Evolutionary conservation across 1,139 yeast species (phyloP).

Genomic region (Hansenula lynferdii): DNA sequence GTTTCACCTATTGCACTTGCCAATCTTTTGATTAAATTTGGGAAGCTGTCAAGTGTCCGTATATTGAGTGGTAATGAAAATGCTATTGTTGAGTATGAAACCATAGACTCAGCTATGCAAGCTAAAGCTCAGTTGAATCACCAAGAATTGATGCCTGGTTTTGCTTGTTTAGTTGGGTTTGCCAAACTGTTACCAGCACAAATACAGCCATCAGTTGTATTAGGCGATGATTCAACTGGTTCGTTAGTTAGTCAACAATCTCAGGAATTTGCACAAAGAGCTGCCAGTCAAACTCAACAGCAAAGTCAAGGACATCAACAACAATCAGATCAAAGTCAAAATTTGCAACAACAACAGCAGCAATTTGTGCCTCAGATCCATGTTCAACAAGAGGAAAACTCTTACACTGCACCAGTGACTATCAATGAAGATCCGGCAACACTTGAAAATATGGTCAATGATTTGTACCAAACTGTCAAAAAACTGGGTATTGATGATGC

Average conservation of each 20-base stretch:
- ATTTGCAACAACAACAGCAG: too few species aligned
- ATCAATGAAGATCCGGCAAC: slow-evolving; percentile 12
- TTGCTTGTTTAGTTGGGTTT: slow-evolving; percentile 59
- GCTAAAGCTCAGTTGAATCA: slow-evolving; percentile 77
- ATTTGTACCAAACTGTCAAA: slow-evolving; percentile 20
- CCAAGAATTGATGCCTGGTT: slow-evolving; percentile 75
- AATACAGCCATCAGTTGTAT: slow-evolving; percentile 1
- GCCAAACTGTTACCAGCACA: slow-evolving; percentile 48
- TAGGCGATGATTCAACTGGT: background rate
- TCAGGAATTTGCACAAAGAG: background rate
- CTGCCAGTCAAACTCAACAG: slow-evolving; percentile 1
- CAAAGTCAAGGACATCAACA: slow-evolving; percentile 9
- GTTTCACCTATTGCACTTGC: slow-evolving; percentile 40
- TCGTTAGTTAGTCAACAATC: background rate
- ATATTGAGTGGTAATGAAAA: slow-evolving; percentile 46
- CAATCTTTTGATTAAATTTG: slow-evolving; percentile 45
- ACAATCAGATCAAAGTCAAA: too few species aligned
- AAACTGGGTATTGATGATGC: slow-evolving; percentile 29
- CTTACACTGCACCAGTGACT: slow-evolving; percentile 1
- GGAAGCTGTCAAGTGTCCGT: slow-evolving; percentile 53
- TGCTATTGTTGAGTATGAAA: slow-evolving; percentile 72
- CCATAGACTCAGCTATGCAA: slow-evolving; percentile 69
- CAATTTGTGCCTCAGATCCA: slow-evolving; percentile 3
- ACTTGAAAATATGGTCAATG: slow-evolving; percentile 16
- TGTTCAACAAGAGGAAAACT: slow-evolving; percentile 1